phyloP scores from a whole-genome alignment of 2,329 filamentous ascomycete species.

The Aspergillus sclerotialis region DNA sequence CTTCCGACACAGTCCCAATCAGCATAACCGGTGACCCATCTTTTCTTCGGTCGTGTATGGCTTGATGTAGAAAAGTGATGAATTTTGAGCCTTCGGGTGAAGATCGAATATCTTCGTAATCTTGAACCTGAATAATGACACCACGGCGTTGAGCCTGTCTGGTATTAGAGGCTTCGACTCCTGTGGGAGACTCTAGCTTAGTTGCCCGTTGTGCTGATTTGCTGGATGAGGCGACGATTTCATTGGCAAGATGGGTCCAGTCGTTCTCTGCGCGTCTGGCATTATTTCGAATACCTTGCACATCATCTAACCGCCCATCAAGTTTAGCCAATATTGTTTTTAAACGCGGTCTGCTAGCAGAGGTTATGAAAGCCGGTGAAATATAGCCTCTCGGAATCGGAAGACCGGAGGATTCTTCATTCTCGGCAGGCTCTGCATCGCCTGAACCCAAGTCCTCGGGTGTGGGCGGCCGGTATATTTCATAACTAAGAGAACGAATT shows the following conservation, averaged over 20 bases:
- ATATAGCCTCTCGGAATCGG: not conserved
- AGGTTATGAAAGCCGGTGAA: no score
- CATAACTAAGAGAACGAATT: slow-evolving; percentile 46
- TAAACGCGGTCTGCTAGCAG: no score
- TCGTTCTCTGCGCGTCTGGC: slow-evolving; percentile 21
- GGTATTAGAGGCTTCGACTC: slow-evolving; percentile 5
- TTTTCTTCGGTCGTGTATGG: slow-evolving; percentile 65
- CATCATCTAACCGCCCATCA: not conserved
- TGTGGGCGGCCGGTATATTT: slow-evolving; percentile 40
- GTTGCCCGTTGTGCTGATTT: slow-evolving; percentile 6
- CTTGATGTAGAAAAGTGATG: slow-evolving; percentile 60
- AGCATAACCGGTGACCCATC: slow-evolving; percentile 67
- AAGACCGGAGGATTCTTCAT: not conserved
- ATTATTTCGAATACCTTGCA: slow-evolving; percentile 4
- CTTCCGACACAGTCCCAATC: slow-evolving; percentile 64
- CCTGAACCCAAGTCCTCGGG: slow-evolving; percentile 14
- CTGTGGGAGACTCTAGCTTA: slow-evolving; percentile 6
- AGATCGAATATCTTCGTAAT: slow-evolving; percentile 70
- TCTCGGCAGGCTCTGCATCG: no score
- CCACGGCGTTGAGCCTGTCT: slow-evolving; percentile 21
- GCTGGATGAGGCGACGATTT: slow-evolving; percentile 23
- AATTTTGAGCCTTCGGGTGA: slow-evolving; percentile 64
- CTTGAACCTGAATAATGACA: slow-evolving; percentile 70
- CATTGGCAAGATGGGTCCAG: slow-evolving; percentile 28
- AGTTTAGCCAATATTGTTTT: no score